Conservation (phyloP, 2,329 filamentous ascomycete genomes). For the Fusarium sp. region DNA sequence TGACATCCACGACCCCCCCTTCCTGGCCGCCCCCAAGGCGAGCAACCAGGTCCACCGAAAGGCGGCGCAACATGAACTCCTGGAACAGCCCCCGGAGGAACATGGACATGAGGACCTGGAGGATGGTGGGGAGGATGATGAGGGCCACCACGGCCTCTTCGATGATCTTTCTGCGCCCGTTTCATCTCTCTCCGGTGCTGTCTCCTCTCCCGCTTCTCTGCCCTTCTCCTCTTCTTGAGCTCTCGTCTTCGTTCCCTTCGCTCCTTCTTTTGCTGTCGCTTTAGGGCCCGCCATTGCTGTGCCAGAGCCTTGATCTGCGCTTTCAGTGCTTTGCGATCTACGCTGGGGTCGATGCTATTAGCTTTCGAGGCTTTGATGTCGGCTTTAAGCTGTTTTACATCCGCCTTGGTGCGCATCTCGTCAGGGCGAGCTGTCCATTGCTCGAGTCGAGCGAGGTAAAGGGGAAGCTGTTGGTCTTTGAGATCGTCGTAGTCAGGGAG, state of each 20-base stretch:
- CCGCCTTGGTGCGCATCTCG: slow-evolving; percentile 63
- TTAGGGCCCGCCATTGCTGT: slow-evolving; percentile 58
- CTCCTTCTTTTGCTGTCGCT: slow-evolving; percentile 51
- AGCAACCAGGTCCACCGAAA: slow-evolving; percentile 18
- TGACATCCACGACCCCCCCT: slow-evolving; percentile 27
- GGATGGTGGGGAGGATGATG: neutral
- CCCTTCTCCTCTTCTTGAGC: slow-evolving; percentile 48
- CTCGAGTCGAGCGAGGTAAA: slow-evolving; percentile 61
- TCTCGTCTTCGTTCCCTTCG: slow-evolving; percentile 52
- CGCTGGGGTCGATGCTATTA: neutral
- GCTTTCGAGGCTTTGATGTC: slow-evolving; percentile 61
- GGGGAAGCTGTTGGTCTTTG: slow-evolving; percentile 63
- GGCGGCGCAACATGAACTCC: slow-evolving; percentile 16
- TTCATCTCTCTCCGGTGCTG: slow-evolving; percentile 51
- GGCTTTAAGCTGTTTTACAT: slow-evolving; percentile 59
- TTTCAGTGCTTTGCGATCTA: slow-evolving; percentile 55
- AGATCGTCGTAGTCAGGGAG: slow-evolving; percentile 70
- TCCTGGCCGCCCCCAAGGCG: slow-evolving; percentile 26
- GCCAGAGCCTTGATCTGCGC: slow-evolving; percentile 63
- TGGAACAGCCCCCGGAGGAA: slow-evolving; percentile 15
- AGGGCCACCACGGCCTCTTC: slow-evolving; percentile 37
- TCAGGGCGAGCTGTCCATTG: slow-evolving; percentile 67
- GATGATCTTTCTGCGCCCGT: slow-evolving; percentile 50
- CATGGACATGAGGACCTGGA: slow-evolving; percentile 22
- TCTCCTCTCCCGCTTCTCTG: slow-evolving; percentile 53